Percentiles rank a stretch among this genome's conserved stretches.
Conservation (phyloP, 1,284 basidiomycete species). For the Papiliotrema nemorosa region DNA sequence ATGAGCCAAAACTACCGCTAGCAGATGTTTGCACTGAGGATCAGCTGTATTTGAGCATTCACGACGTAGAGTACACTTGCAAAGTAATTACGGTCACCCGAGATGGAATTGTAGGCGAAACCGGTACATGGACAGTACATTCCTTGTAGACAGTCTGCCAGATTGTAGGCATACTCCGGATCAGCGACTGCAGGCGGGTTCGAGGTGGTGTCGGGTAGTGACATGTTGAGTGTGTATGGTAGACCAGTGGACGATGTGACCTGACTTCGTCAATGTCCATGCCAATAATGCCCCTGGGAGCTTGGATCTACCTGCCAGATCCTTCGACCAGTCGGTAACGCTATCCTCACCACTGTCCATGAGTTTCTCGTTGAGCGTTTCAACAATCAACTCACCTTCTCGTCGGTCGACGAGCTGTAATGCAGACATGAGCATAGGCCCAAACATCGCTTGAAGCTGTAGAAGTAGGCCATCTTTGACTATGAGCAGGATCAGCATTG, state of each 20-base stretch:
- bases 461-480: slow-evolving; percentile 27
- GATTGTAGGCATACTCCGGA: neutral
- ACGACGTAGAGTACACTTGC: slow-evolving; percentile 17
- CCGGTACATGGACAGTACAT: slow-evolving; percentile 45
- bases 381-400: slow-evolving; percentile 29
- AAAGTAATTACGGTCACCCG: slow-evolving; percentile 27
- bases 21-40: slow-evolving; percentile 42
- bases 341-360: slow-evolving; percentile 26
- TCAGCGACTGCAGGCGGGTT: too few species aligned
- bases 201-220: slow-evolving; percentile 10
- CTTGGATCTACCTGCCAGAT: slow-evolving; percentile 27
- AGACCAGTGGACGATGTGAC: slow-evolving; percentile 34
- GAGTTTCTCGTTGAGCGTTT: slow-evolving; percentile 1
- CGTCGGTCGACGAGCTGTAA: slow-evolving; percentile 40
- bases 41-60: neutral
- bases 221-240: slow-evolving; percentile 37
- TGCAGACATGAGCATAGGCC: slow-evolving; percentile 39
- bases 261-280: slow-evolving; percentile 6
- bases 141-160: slow-evolving; percentile 12
- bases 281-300: neutral
- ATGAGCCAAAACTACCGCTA: slow-evolving; percentile 35
- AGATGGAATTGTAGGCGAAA: slow-evolving; percentile 38
- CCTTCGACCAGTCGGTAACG: slow-evolving; percentile 23
- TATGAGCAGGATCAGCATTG: slow-evolving; percentile 1
- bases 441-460: slow-evolving; percentile 39